A percentile compares a stretch with the other conserved stretches of the same genome.
phyloP scores from a whole-genome alignment of 345 rosid genomes.

The Pistacia atlantica region DNA sequence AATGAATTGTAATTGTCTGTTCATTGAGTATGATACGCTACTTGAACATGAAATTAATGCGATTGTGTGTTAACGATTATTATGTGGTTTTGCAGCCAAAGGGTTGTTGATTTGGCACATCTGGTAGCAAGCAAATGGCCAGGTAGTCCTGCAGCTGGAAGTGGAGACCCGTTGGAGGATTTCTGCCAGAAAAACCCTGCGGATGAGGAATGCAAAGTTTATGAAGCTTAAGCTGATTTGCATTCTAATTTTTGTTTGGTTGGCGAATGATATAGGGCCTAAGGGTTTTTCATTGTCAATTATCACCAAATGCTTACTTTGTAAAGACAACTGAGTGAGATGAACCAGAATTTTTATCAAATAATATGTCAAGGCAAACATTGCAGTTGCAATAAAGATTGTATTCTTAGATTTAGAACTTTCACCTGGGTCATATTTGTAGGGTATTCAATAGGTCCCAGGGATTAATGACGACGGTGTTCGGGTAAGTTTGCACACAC shows the following conservation, averaged over 20 bases:
- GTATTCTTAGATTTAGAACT: not conserved
- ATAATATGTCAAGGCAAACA: conserved; percentile 4
- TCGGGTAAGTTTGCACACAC: too few species aligned
- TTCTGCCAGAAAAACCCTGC: conserved; percentile 91
- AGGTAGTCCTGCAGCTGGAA: conserved; percentile 54
- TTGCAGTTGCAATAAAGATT: not conserved
- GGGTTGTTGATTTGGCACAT: conserved; percentile 97
- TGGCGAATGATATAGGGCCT: conserved; percentile 6
- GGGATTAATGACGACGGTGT: too few species aligned
- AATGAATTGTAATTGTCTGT: not conserved
- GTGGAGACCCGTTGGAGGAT: conserved; percentile 93
- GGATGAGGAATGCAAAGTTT: conserved; percentile 92
- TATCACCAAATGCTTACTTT: conserved; percentile 17
- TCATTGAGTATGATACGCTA: not conserved
- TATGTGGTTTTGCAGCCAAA: conserved; percentile 60
- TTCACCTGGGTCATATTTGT: not conserved
- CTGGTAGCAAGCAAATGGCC: conserved; percentile 92
- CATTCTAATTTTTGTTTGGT: not conserved
- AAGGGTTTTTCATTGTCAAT: conserved; percentile 14
- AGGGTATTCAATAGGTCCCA: too few species aligned
- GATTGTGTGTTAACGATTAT: not conserved
- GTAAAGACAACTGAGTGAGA: conserved; percentile 22
- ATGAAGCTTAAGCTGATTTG: conserved; percentile 44
- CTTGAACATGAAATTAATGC: not conserved
- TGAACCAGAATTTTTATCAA: conserved; percentile 14